Evolutionary conservation across 148 eudicot species (phyloP), one percentile per base, ranked within the genome.

Genomic region (Dianthus caryophyllus): DNA sequence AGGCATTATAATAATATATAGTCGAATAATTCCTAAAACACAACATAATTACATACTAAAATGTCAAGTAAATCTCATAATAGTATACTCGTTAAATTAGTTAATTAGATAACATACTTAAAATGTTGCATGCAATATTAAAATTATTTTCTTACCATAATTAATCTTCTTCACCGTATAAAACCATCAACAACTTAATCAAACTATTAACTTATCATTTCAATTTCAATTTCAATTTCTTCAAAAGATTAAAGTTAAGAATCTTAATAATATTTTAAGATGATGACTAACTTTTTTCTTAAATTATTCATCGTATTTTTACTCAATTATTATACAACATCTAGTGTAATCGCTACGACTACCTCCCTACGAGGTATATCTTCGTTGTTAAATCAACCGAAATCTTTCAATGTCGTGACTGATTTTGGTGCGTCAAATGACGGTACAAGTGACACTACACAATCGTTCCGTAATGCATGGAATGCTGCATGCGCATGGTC

Each of bases 401-500:
- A 53, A 44, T 41, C 8, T 15, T 61, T 60, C 24, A 65, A 60
- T 9, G 57, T 66, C 14, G 75, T 80, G 7, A 41, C 5, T 0
- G 1, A 26, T 16, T 76, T 65, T 39, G 83, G 80, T 15, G 80
- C 83, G 4, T 65, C 2, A 22, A 63, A 57, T 14, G 80, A 70
- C 14, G 75, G 75, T 8, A 17, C 9, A 5, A 47, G 63, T 5
- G 73, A 73, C 24, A 41, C 75, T 13, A 76, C 80, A 1, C 39
- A 29, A 36, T 72, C 78, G 8, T 80, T 80, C 16, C 33, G 54
- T 16, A 26, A 54, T 2, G 75, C 80, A 47, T 80, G 83, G 83
- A 26, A 55, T 1, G 75, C 43, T 21, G 78, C 77, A 38, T 80
- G 83, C 27, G 10, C 36, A 5, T 59, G 64, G 1, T 0, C 1